Evolutionary conservation across 805 yeast genomes (phyloP).

Genomic region (Alloascoidea hylecoeti): DNA sequence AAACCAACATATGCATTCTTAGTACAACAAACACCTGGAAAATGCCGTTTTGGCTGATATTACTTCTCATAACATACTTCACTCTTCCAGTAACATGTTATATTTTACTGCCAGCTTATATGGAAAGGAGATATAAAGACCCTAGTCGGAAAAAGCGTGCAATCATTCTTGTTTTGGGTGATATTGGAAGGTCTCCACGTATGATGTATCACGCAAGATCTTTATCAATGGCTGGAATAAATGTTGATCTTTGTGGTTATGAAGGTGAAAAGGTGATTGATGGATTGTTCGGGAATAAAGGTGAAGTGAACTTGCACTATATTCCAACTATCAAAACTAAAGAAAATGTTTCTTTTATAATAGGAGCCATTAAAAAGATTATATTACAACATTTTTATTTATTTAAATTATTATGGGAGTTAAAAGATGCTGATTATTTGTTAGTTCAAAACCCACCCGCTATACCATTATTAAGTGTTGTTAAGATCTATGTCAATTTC

Average conservation of each 20-base stretch:
- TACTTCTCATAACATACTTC: background rate
- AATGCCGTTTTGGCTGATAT: too few relatives aligned
- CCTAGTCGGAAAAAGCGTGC: conserved; percentile 36
- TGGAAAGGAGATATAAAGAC: background rate
- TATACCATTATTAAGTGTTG: conserved; percentile 62
- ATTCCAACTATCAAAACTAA: conserved; percentile 13
- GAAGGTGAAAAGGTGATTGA: conserved; percentile 11
- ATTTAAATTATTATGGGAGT: conserved; percentile 28
- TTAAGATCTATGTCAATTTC: conserved; percentile 35
- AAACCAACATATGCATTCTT: too few relatives aligned
- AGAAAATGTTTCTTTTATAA: conserved; percentile 11
- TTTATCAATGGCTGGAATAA: conserved; percentile 51
- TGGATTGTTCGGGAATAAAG: conserved; percentile 6
- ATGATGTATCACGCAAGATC: conserved; percentile 84
- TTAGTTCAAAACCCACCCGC: conserved; percentile 83
- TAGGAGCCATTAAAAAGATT: conserved; percentile 49
- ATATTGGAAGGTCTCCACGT: conserved; percentile 88
- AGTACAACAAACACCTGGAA: too few relatives aligned
- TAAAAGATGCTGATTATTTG: conserved; percentile 52
- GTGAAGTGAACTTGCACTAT: conserved; percentile 10
- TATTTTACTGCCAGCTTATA: background rate
- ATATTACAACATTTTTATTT: conserved; percentile 36
- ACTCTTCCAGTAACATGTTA: background rate
- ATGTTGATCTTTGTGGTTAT: conserved; percentile 81
- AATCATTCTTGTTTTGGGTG: conserved; percentile 78